These are phyloP conservation scores for Corymbia calophylla DNA, from an alignment of 441 rosid genomes.

Conservation along the genomic window DNA sequence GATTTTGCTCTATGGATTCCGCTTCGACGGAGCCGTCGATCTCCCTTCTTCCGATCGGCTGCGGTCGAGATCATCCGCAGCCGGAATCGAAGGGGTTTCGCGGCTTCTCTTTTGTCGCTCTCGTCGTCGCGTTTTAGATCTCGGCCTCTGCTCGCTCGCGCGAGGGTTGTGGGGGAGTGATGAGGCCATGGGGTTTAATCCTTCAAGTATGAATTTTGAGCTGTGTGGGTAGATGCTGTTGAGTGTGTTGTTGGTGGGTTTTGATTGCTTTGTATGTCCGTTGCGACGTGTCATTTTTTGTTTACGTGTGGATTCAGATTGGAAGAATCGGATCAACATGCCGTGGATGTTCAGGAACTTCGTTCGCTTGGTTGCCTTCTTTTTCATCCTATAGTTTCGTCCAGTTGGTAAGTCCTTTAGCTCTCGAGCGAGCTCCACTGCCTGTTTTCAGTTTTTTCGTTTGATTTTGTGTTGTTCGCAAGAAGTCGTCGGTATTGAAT, in stretches of 20 bases:
- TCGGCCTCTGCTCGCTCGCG: not conserved
- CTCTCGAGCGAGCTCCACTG: not conserved
- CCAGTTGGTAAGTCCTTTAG: conserved; percentile 22
- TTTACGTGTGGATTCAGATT: conserved; percentile 3
- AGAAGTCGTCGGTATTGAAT: not conserved
- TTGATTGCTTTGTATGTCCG: not conserved
- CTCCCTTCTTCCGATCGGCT: not conserved
- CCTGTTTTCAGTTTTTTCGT: not conserved
- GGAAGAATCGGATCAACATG: conserved; percentile 43
- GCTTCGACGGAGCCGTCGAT: too few species aligned
- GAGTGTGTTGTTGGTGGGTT: not conserved
- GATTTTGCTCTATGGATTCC: too few species aligned
- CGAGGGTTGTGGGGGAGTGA: not conserved
- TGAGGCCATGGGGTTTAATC: not conserved
- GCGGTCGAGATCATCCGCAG: too few species aligned
- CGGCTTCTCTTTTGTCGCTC: not conserved
- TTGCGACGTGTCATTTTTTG: not conserved
- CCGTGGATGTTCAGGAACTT: conserved; percentile 64
- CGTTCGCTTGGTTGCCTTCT: conserved; percentile 71
- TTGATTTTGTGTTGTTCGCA: not conserved
- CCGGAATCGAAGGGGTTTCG: not conserved
- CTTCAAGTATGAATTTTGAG: not conserved
- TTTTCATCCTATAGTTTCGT: conserved; percentile 64
- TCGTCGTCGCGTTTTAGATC: not conserved
- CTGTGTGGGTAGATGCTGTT: not conserved